A percentile compares a stretch with the other conserved stretches of the same genome.
These are phyloP conservation scores for Musa acuminata DNA, from an alignment of 176 grass and related monocot species.

Conservation along the genomic window DNA sequence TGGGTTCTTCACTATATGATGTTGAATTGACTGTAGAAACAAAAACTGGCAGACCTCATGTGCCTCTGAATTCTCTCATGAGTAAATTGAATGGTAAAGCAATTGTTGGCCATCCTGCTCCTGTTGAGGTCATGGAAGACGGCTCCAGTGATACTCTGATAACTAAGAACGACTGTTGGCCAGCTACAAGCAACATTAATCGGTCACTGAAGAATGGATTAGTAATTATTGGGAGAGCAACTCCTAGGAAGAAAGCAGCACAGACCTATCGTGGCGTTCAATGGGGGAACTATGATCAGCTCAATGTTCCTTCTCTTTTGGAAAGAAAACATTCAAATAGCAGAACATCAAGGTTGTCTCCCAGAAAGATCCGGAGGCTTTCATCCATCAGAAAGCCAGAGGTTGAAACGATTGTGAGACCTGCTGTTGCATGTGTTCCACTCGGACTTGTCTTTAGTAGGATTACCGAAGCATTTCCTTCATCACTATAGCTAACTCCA, in stretches of 20 bases:
- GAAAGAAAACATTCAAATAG: conserved; percentile 26
- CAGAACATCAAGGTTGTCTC: conserved; percentile 60
- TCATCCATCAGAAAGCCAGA: conserved; percentile 56
- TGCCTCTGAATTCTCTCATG: conserved; percentile 82
- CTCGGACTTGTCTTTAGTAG: conserved; percentile 95
- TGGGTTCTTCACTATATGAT: conserved; percentile 47
- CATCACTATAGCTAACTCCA: conserved; percentile 21
- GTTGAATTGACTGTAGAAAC: conserved; percentile 70
- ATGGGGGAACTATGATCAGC: conserved; percentile 11
- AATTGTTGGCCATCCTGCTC: conserved; percentile 64
- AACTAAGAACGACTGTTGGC: background rate
- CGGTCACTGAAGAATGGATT: conserved; percentile 18
- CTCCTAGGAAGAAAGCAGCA: conserved; percentile 15
- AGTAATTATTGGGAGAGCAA: conserved; percentile 15
- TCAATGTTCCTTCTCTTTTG: conserved; percentile 31
- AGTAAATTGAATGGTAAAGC: conserved; percentile 82
- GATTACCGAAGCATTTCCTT: conserved; percentile 82
- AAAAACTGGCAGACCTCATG: conserved; percentile 49
- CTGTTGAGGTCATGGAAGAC: conserved; percentile 57
- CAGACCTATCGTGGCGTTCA: conserved; percentile 3
- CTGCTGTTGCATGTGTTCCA: conserved; percentile 61
- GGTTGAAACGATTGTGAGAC: conserved; percentile 43
- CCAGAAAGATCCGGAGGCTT: conserved; percentile 83
- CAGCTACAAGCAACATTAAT: conserved; percentile 14
- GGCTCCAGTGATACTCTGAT: conserved; percentile 23